Percentiles rank a stretch among this genome's conserved stretches.
Conservation (phyloP, 1,284 basidiomycete genomes). For the Peniophora sp. region DNA sequence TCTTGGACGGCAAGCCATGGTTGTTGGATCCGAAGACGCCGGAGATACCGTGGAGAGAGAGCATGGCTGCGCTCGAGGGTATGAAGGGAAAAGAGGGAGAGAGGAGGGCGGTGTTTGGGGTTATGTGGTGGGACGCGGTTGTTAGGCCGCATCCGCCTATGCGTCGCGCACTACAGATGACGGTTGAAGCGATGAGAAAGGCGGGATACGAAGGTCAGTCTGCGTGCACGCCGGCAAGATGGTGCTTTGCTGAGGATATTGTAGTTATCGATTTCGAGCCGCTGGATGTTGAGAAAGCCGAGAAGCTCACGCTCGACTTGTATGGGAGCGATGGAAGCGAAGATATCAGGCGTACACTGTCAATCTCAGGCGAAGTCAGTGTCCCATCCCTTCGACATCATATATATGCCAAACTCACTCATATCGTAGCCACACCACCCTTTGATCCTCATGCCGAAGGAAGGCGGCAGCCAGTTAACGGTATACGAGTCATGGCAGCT, state of each 20-base stretch:
- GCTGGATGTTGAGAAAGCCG: neutral
- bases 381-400: too few species aligned
- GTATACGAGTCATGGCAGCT: neutral
- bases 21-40: slow-evolving; percentile 45
- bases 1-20: slow-evolving; percentile 60
- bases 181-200: neutral
- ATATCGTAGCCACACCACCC: neutral
- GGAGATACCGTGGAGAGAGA: neutral
- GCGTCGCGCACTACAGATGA: neutral
- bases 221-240: neutral
- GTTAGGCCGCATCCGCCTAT: neutral
- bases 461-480: neutral
- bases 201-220: neutral
- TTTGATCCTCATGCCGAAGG: neutral
- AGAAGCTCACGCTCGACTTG: neutral
- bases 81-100: neutral
- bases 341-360: neutral
- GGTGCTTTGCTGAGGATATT: neutral
- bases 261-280: neutral
- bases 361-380: neutral
- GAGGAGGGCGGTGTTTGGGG: neutral
- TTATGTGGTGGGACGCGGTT: neutral
- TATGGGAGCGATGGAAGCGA: neutral
- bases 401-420: too few species aligned
- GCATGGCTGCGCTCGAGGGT: neutral